Conservation (phyloP, 495 filamentous ascomycete genomes). For the Tuber umbilicatum region DNA sequence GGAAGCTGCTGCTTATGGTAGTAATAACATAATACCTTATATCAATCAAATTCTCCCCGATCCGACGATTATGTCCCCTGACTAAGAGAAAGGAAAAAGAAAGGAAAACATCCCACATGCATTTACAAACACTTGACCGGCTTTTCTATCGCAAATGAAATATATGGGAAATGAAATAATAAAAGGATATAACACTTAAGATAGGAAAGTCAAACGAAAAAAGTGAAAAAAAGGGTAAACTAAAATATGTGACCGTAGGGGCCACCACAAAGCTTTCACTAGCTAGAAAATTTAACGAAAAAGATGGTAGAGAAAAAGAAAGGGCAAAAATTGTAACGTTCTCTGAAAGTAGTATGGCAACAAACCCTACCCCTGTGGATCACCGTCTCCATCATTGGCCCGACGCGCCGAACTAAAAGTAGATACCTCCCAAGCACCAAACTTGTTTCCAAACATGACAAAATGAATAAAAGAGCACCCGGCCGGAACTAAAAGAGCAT, state of each 20-base stretch:
- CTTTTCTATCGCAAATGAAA: slow-evolving; percentile 1
- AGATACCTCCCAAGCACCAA: slow-evolving; percentile 35
- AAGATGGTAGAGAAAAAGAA: slow-evolving; percentile 1
- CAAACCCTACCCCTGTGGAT: slow-evolving; percentile 5
- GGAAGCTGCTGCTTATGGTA: neutral
- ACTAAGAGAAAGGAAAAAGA: neutral
- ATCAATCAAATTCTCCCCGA: neutral
- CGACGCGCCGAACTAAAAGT: slow-evolving; percentile 21
- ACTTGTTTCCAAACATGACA: slow-evolving; percentile 22
- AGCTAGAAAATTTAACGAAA: slow-evolving; percentile 1
- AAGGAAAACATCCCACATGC: neutral
- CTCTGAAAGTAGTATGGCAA: slow-evolving; percentile 15
- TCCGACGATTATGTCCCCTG: neutral
- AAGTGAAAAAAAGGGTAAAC: neutral
- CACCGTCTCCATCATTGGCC: slow-evolving; percentile 5
- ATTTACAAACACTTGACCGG: slow-evolving; percentile 1
- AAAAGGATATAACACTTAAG: neutral
- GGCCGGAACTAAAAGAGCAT: slow-evolving; percentile 16
- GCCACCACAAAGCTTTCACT: neutral
- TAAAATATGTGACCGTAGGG: neutral
- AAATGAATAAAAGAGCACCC: slow-evolving; percentile 30
- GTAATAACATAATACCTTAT: neutral
- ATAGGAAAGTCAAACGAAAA: neutral
- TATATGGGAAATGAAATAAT: neutral
- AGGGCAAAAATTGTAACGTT: slow-evolving; percentile 18